These are phyloP conservation scores for Papiliotrema flavescens DNA, from an alignment of 1,284 basidiomycete genomes.

Conservation along the genomic window DNA sequence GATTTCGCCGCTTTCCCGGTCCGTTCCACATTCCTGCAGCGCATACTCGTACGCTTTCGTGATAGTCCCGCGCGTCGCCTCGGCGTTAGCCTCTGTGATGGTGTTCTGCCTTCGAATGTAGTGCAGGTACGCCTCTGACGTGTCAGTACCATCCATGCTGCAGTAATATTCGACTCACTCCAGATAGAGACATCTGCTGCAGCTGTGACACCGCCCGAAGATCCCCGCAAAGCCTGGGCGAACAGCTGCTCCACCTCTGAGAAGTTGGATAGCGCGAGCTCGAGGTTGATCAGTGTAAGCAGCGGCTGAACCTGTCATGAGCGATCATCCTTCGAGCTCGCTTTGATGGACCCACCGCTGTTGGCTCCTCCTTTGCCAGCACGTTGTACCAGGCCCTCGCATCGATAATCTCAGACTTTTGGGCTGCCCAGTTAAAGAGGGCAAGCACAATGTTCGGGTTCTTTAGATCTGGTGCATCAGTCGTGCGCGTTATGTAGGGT, in stretches of 20 bases:
- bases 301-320: slow-evolving; percentile 36
- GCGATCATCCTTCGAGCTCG: background rate
- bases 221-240: slow-evolving; percentile 39
- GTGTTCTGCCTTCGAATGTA: slow-evolving; percentile 50
- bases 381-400: slow-evolving; percentile 45
- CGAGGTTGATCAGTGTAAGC: slow-evolving; percentile 46
- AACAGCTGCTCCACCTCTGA: slow-evolving; percentile 46
- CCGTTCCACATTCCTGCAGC: slow-evolving; percentile 78
- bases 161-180: slow-evolving; percentile 32
- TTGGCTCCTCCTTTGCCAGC: slow-evolving; percentile 40
- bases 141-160: background rate
- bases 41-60: slow-evolving; percentile 93
- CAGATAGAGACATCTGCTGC: slow-evolving; percentile 48
- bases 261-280: slow-evolving; percentile 46
- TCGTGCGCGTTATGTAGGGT: background rate
- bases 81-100: slow-evolving; percentile 41
- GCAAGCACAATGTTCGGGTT: slow-evolving; percentile 32
- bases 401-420: slow-evolving; percentile 44
- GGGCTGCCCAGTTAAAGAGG: slow-evolving; percentile 49
- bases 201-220: slow-evolving; percentile 39
- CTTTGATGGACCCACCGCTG: slow-evolving; percentile 28
- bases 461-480: slow-evolving; percentile 26
- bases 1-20: slow-evolving; percentile 56
- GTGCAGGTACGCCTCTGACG: slow-evolving; percentile 47
- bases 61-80: slow-evolving; percentile 66